These are phyloP conservation scores for Aphanomyces euteiches DNA, from an alignment of 352 stramenopile species.

Conservation along the genomic window DNA sequence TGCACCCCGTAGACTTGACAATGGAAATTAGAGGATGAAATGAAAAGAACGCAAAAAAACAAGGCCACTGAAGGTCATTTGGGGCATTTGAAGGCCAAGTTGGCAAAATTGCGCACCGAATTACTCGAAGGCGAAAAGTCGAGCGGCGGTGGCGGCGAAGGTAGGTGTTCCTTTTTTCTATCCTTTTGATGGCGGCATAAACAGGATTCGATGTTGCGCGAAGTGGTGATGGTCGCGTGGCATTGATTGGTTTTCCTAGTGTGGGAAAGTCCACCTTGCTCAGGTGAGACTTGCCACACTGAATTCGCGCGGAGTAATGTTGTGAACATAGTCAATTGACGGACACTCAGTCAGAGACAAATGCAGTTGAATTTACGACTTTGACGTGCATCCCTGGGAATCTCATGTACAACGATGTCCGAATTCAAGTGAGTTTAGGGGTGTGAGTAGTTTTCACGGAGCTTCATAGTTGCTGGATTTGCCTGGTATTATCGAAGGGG, in stretches of 20 bases:
- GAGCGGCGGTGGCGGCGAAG: conserved; percentile 70
- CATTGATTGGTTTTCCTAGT: conserved; percentile 93
- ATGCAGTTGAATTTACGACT: conserved; percentile 98
- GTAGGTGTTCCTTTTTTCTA: conserved; percentile 34
- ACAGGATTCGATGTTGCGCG: conserved; percentile 92
- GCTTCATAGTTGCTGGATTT: conserved; percentile 92
- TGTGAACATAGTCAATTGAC: conserved; percentile 83
- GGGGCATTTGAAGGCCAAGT: conserved; percentile 96
- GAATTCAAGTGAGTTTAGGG: conserved; percentile 81
- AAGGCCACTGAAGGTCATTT: conserved; percentile 92
- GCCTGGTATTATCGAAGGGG: conserved; percentile 99
- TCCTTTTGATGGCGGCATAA: background rate
- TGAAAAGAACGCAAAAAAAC: conserved; percentile 98
- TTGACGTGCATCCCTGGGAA: conserved; percentile 97
- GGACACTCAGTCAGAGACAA: conserved; percentile 95
- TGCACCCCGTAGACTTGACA: background rate
- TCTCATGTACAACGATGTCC: conserved; percentile 94
- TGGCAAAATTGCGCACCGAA: conserved; percentile 98
- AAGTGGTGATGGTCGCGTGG: conserved; percentile 95
- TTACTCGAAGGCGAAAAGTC: conserved; percentile 79
- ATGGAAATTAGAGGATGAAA: conserved; percentile 48
- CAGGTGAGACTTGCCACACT: conserved; percentile 39
- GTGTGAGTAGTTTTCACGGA: conserved; percentile 36
- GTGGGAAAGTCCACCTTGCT: conserved; percentile 86
- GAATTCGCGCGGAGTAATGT: background rate